A percentile compares a stretch with the other conserved stretches of the same genome.
Evolutionary conservation across 2,329 filamentous ascomycete species (phyloP).

Genomic region (Aspergillus hortae): DNA sequence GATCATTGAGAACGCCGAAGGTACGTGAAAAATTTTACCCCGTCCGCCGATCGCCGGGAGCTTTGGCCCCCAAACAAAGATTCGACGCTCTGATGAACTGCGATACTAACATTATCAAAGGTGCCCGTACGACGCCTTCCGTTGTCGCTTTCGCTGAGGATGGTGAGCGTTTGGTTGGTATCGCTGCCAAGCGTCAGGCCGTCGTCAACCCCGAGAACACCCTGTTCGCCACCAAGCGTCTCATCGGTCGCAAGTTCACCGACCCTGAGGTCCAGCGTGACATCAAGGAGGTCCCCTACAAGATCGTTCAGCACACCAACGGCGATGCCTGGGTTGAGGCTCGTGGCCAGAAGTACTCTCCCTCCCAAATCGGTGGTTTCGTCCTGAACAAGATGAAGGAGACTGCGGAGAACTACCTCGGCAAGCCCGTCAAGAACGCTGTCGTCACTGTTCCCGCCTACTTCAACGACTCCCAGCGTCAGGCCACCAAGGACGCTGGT

Average conservation of each 20-base stretch:
- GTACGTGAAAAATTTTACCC: constrained; percentile 47
- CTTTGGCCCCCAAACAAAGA: background rate
- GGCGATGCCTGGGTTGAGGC: constrained; percentile 95
- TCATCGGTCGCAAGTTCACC: constrained; percentile 96
- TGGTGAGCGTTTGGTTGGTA: constrained; percentile 93
- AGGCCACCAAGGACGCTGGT: constrained; percentile 96
- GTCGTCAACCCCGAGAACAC: constrained; percentile 99
- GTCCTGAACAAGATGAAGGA: constrained; percentile 99
- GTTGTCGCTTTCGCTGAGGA: constrained; percentile 95
- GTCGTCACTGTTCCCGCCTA: constrained; percentile 96
- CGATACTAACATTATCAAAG: constrained; percentile 41
- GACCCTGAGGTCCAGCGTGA: constrained; percentile 93
- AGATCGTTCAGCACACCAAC: constrained; percentile 95
- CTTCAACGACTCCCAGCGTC: constrained; percentile 98
- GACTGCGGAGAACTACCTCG: constrained; percentile 89
- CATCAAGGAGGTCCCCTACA: constrained; percentile 96
- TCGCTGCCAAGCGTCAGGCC: constrained; percentile 95
- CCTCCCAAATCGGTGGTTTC: constrained; percentile 97
- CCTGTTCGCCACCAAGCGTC: constrained; percentile 95
- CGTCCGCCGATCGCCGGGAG: constrained; percentile 8
- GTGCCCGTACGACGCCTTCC: constrained; percentile 86
- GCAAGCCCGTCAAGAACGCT: constrained; percentile 89
- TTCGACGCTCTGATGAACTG: background rate
- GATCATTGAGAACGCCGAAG: constrained; percentile 98
- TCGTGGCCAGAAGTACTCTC: constrained; percentile 92